A percentile compares a stretch with the other conserved stretches of the same genome.
Conservation (phyloP, 768 basidiomycete genomes). For the Amanita thiersii region DNA sequence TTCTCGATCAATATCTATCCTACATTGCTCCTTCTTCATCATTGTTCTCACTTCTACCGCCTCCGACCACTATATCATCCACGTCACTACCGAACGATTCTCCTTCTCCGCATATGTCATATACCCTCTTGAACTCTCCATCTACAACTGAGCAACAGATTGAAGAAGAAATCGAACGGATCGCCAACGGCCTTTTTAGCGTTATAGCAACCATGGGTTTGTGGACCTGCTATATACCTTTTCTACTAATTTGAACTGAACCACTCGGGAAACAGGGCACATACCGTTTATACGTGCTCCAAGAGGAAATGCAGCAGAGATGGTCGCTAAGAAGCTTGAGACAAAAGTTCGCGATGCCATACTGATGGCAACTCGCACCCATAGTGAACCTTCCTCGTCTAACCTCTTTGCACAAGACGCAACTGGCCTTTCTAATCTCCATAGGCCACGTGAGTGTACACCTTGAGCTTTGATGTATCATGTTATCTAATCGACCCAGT, state of each 20-base stretch:
- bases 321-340: conserved; percentile 97
- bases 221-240: conserved; percentile 13
- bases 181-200: conserved; percentile 87
- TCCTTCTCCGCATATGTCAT: conserved; percentile 49
- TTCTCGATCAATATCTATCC: conserved; percentile 94
- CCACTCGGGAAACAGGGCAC: conserved; percentile 51
- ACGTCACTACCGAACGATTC: conserved; percentile 25
- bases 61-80: conserved; percentile 30
- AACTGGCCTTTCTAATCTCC: conserved; percentile 76
- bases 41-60: conserved; percentile 83
- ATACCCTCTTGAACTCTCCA: conserved; percentile 86
- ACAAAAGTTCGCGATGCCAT: conserved; percentile 83
- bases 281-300: conserved; percentile 94
- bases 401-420: conserved; percentile 76
- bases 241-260: conserved; percentile 1
- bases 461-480: background rate
- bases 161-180: conserved; percentile 86
- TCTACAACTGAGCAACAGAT: conserved; percentile 85
- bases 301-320: conserved; percentile 94
- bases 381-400: conserved; percentile 28
- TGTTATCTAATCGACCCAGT: conserved; percentile 38
- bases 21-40: conserved; percentile 92
- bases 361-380: conserved; percentile 59
- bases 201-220: conserved; percentile 82
- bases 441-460: conserved; percentile 66